phyloP scores from a whole-genome alignment of 1,139 yeast genomes.

The Entelexis sorbosivorans region DNA sequence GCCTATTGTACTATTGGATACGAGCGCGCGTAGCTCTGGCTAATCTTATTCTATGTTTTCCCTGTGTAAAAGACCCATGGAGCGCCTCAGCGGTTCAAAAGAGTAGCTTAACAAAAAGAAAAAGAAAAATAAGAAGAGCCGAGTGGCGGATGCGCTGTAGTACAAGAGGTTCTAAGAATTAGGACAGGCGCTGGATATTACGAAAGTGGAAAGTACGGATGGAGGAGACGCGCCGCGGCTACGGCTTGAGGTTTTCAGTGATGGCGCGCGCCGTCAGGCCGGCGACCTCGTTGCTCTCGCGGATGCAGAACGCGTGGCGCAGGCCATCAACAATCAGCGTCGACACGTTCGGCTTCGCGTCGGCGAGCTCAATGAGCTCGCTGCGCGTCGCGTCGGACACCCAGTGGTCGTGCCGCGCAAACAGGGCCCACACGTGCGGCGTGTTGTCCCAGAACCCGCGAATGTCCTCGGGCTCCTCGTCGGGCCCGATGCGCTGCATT shows the following conservation, averaged over 20 bases:
- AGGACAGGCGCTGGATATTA: no score
- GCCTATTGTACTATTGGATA: background rate
- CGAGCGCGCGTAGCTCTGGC: no score
- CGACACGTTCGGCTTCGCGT: slow-evolving; percentile 3
- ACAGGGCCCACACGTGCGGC: slow-evolving; percentile 43
- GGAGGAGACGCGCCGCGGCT: background rate
- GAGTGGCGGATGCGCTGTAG: no score
- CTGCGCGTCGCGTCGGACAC: slow-evolving; percentile 41
- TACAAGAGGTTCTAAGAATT: no score
- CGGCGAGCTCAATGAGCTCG: slow-evolving; percentile 30
- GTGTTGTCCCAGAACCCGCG: slow-evolving; percentile 40
- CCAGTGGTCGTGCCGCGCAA: slow-evolving; percentile 54
- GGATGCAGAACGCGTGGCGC: slow-evolving; percentile 16
- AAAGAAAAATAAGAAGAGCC: no score
- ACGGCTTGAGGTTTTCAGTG: background rate
- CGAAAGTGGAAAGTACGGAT: background rate
- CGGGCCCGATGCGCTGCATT: slow-evolving; percentile 38
- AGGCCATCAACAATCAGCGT: background rate
- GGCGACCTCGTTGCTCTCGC: slow-evolving; percentile 16
- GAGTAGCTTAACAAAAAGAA: no score
- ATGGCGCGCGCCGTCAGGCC: slow-evolving; percentile 12
- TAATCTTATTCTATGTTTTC: no score
- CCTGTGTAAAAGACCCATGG: no score
- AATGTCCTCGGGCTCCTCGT: slow-evolving; percentile 33
- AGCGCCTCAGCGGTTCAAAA: no score